Evolutionary conservation across 208 protist species (phyloP).

Genomic region (Chromosphaera perkinsii): DNA sequence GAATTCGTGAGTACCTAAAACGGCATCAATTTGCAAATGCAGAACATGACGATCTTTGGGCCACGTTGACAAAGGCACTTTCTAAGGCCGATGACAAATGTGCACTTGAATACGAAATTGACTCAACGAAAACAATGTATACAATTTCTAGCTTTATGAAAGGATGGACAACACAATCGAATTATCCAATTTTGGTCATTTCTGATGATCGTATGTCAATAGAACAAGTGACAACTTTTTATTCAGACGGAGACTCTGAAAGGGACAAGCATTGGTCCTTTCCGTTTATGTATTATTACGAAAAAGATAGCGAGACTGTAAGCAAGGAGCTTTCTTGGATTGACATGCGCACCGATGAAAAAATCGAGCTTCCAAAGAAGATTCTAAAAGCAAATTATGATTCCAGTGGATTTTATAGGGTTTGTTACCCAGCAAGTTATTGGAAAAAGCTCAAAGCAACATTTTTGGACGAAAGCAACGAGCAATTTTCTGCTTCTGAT

Average conservation of each 20-base stretch:
- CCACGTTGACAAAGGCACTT: neutral
- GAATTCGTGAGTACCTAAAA: slow-evolving; percentile 23
- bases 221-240: neutral
- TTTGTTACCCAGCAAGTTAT: slow-evolving; percentile 12
- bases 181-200: slow-evolving; percentile 38
- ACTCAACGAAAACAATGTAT: no score
- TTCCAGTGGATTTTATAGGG: slow-evolving; percentile 15
- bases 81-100: slow-evolving; percentile 12
- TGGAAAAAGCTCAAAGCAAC: neutral
- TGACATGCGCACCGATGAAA: no score
- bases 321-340: no score
- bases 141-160: slow-evolving; percentile 30
- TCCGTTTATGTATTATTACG: neutral
- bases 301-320: no score
- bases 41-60: slow-evolving; percentile 32
- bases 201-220: neutral
- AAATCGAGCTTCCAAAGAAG: neutral
- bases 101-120: no score
- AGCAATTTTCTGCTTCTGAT: slow-evolving; percentile 8
- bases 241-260: neutral
- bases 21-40: slow-evolving; percentile 26
- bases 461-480: neutral
- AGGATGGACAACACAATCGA: slow-evolving; percentile 16
- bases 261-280: neutral
- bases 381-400: neutral